These are phyloP conservation scores for Tolypocladium album DNA, from an alignment of 2,329 filamentous ascomycete genomes.

Conservation along the genomic window DNA sequence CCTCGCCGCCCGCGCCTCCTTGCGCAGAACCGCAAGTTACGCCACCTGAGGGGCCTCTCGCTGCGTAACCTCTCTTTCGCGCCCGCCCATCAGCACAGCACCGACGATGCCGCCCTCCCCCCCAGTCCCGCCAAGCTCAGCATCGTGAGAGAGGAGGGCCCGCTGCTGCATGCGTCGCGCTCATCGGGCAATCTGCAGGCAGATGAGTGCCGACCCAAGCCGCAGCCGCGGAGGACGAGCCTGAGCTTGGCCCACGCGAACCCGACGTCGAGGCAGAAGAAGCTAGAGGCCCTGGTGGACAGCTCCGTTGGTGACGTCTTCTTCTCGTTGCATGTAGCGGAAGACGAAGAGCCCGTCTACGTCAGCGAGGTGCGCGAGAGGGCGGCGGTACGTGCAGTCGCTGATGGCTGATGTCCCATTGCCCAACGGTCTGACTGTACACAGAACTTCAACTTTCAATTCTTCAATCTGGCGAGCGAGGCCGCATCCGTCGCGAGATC, in stretches of 20 bases:
- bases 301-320: slow-evolving; percentile 75
- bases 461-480: slow-evolving; percentile 63
- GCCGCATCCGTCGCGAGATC: slow-evolving; percentile 54
- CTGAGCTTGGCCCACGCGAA: slow-evolving; percentile 35
- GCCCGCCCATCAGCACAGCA: slow-evolving; percentile 48
- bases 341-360: slow-evolving; percentile 65
- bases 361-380: slow-evolving; percentile 72
- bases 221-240: slow-evolving; percentile 33
- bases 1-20: slow-evolving; percentile 40
- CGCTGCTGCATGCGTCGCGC: slow-evolving; percentile 41
- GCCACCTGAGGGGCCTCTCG: slow-evolving; percentile 79
- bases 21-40: slow-evolving; percentile 73
- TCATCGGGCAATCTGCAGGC: slow-evolving; percentile 22
- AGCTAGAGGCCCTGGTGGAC: slow-evolving; percentile 62
- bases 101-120: slow-evolving; percentile 69
- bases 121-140: slow-evolving; percentile 58
- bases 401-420: not conserved
- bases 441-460: slow-evolving; percentile 76
- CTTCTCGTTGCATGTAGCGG: slow-evolving; percentile 69
- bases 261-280: slow-evolving; percentile 53
- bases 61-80: slow-evolving; percentile 73
- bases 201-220: slow-evolving; percentile 5
- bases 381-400: slow-evolving; percentile 45
- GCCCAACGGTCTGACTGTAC: not conserved
- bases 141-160: slow-evolving; percentile 33